These are phyloP conservation scores for Sabuloglossum arenarium DNA, from an alignment of 495 filamentous ascomycete species.

Conservation along the genomic window DNA sequence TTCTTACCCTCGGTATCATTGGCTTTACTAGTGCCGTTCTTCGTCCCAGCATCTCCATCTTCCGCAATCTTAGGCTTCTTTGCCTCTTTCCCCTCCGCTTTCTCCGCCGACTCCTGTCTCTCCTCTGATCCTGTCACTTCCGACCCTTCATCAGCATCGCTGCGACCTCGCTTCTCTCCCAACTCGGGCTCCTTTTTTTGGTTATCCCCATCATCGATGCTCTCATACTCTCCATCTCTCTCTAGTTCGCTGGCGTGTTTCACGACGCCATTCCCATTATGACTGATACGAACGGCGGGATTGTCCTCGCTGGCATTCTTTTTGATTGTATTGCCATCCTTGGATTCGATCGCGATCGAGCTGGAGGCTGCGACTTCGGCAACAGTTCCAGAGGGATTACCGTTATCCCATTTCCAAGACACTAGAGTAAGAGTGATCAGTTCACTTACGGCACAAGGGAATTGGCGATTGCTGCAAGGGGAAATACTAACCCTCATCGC, in stretches of 20 bases:
- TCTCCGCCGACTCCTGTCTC: background rate
- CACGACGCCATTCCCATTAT: slow-evolving; percentile 41
- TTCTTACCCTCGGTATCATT: background rate
- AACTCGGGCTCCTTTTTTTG: slow-evolving; percentile 2
- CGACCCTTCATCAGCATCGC: background rate
- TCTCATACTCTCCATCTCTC: slow-evolving; percentile 12
- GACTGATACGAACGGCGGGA: slow-evolving; percentile 33
- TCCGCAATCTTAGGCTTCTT: background rate
- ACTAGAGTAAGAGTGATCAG: slow-evolving; percentile 18
- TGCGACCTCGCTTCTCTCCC: background rate
- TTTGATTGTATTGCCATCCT: slow-evolving; percentile 39
- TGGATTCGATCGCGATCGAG: slow-evolving; percentile 33
- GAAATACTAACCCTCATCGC: slow-evolving; percentile 22
- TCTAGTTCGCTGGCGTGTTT: slow-evolving; percentile 33
- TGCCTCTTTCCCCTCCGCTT: background rate
- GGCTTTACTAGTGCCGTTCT: background rate
- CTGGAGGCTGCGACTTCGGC: slow-evolving; percentile 35
- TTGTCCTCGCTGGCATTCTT: slow-evolving; percentile 34
- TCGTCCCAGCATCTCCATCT: background rate
- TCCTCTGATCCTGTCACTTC: background rate
- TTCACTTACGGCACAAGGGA: background rate
- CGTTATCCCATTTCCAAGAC: slow-evolving; percentile 34
- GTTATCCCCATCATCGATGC: slow-evolving; percentile 6
- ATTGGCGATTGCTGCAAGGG: slow-evolving; percentile 6
- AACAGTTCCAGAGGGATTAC: slow-evolving; percentile 30